Evolutionary conservation across 306 rosid genomes (phyloP).

Genomic region (Prunus armeniaca): DNA sequence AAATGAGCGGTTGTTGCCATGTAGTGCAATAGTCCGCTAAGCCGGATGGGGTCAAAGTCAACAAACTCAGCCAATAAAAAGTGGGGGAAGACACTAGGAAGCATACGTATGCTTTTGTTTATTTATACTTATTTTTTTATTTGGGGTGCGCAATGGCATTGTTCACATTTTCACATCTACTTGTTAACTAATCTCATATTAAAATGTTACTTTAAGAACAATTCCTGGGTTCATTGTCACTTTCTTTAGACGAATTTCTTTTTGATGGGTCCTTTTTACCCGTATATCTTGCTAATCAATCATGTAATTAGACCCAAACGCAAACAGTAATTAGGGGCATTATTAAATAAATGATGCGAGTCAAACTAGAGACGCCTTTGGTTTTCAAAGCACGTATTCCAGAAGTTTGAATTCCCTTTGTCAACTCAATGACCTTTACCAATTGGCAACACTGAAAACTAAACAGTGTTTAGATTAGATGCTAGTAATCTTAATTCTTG

Average conservation of each 20-base stretch:
- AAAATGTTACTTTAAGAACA: neutral
- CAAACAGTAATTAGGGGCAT: neutral
- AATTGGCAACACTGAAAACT: no score
- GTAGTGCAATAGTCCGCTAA: neutral
- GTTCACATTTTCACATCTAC: neutral
- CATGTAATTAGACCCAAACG: neutral
- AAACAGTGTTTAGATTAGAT: no score
- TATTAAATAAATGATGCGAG: neutral
- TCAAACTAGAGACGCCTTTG: neutral
- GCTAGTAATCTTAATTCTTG: no score
- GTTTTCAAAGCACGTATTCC: neutral
- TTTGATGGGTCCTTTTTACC: neutral
- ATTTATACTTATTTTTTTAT: neutral
- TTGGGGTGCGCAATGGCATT: no score
- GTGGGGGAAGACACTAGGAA: neutral
- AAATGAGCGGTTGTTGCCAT: neutral
- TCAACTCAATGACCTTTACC: neutral
- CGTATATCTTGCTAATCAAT: neutral
- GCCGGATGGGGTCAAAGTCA: slow-evolving; percentile 23
- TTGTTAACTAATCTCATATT: neutral
- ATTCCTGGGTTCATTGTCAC: neutral
- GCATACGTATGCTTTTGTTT: neutral
- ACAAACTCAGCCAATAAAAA: neutral
- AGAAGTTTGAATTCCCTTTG: neutral
- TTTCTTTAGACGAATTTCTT: neutral